These are phyloP conservation scores for Malassezia vespertilionis DNA, from an alignment of 1,284 basidiomycete species.

Conservation along the genomic window DNA sequence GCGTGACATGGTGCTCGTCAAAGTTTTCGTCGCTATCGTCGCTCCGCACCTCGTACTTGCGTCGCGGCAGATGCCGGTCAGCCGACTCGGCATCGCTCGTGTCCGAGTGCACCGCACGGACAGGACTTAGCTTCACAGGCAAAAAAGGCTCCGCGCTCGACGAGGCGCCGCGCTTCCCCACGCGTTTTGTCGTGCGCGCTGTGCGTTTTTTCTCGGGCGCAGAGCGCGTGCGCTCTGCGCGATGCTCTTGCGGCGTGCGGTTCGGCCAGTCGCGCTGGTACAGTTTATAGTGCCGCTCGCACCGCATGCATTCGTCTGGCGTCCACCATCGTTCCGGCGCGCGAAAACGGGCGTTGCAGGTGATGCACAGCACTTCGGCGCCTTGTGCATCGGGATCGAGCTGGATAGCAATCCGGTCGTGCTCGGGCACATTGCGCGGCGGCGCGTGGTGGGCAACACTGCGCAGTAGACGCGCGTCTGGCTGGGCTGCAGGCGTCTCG, in stretches of 20 bases:
- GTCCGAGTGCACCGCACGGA: constrained; percentile 9
- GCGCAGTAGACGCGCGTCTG: neutral
- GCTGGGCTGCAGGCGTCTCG: neutral
- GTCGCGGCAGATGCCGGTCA: neutral
- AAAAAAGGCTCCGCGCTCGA: constrained; percentile 1
- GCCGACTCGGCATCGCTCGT: neutral
- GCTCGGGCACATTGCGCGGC: neutral
- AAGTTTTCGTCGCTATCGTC: constrained; percentile 11
- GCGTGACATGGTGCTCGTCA: neutral
- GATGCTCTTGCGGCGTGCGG: constrained; percentile 16
- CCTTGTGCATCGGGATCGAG: constrained; percentile 27
- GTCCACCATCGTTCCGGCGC: constrained; percentile 45
- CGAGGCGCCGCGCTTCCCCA: neutral
- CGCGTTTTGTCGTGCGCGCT: neutral
- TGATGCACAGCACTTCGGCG: constrained; percentile 31
- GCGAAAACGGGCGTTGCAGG: constrained; percentile 39
- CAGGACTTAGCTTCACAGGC: constrained; percentile 22
- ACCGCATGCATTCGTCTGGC: constrained; percentile 43
- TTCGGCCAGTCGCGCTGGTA: constrained; percentile 44
- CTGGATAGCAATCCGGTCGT: too few species aligned
- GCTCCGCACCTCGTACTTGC: constrained; percentile 9
- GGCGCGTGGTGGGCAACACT: neutral
- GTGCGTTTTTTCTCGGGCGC: constrained; percentile 7
- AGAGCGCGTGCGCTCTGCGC: constrained; percentile 8
- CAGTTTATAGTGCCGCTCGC: constrained; percentile 45